A percentile compares a stretch with the other conserved stretches of the same genome.
phyloP scores from a whole-genome alignment of 1,284 basidiomycete species.

The Puccinia novopanici region DNA sequence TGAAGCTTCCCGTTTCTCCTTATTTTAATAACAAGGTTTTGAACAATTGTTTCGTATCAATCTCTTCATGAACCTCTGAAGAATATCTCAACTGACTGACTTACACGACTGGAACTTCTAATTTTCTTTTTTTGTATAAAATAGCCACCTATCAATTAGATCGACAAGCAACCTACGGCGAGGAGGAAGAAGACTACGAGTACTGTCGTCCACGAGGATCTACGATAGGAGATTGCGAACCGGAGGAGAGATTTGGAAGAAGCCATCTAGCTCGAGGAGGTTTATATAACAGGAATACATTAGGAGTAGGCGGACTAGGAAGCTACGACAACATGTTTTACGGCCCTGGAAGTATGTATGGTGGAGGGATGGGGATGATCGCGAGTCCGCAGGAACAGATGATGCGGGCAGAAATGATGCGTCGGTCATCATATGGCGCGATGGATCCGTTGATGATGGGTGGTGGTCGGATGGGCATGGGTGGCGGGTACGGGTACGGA shows the following conservation, averaged over 20 bases:
- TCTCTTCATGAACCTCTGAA: neutral
- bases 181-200: conserved; percentile 26
- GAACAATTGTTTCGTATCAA: neutral
- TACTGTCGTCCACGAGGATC: conserved; percentile 34
- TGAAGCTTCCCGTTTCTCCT: neutral
- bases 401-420: conserved; percentile 38
- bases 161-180: neutral
- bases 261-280: no score
- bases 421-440: neutral
- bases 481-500: conserved; percentile 26
- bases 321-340: conserved; percentile 2
- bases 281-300: no score
- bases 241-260: neutral
- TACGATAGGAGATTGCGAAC: conserved; percentile 27
- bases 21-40: conserved; percentile 2
- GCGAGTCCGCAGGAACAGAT: conserved; percentile 28
- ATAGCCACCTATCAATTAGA: neutral
- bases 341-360: conserved; percentile 1
- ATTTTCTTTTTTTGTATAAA: neutral
- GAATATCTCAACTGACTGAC: neutral
- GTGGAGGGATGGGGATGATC: conserved; percentile 10
- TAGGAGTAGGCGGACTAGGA: neutral
- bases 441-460: conserved; percentile 29
- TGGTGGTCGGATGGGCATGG: conserved; percentile 11
- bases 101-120: neutral